Evolutionary conservation across 75 land plant genomes (phyloP).

Genomic region (Adiantum capillusveneris): DNA sequence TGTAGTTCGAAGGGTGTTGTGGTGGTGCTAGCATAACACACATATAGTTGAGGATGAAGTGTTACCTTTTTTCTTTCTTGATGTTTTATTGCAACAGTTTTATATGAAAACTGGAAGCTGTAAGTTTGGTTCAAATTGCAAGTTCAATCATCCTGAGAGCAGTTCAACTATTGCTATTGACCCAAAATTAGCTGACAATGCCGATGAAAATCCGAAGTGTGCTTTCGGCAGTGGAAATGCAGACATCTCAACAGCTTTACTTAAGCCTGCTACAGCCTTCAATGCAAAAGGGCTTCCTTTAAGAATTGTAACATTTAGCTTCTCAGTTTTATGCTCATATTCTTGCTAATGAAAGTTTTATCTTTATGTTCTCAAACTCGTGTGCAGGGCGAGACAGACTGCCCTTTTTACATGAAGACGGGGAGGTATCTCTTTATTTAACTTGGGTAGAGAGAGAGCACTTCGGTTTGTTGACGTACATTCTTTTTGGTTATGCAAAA

Average conservation of each 20-base stretch:
- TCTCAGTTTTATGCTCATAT: constrained; percentile 1
- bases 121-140: constrained; percentile 66
- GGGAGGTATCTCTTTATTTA: constrained; percentile 89
- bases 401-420: constrained; percentile 86
- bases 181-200: neutral
- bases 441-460: no score
- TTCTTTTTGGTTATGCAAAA: no score
- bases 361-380: no score
- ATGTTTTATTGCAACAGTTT: constrained; percentile 28
- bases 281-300: constrained; percentile 84
- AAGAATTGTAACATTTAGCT: constrained; percentile 46
- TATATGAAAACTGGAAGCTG: constrained; percentile 68
- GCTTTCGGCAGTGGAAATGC: neutral
- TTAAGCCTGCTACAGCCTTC: constrained; percentile 42
- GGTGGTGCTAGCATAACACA: no score
- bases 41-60: no score
- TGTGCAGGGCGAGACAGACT: constrained; percentile 75
- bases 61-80: no score
- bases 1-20: no score
- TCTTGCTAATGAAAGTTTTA: no score
- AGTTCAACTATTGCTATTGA: constrained; percentile 1
- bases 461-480: no score
- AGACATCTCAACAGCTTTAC: neutral
- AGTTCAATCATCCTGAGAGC: constrained; percentile 73
- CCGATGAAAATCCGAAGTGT: neutral